Conservation (phyloP, 2,329 filamentous ascomycete species). For the Monosporascus sp. region DNA sequence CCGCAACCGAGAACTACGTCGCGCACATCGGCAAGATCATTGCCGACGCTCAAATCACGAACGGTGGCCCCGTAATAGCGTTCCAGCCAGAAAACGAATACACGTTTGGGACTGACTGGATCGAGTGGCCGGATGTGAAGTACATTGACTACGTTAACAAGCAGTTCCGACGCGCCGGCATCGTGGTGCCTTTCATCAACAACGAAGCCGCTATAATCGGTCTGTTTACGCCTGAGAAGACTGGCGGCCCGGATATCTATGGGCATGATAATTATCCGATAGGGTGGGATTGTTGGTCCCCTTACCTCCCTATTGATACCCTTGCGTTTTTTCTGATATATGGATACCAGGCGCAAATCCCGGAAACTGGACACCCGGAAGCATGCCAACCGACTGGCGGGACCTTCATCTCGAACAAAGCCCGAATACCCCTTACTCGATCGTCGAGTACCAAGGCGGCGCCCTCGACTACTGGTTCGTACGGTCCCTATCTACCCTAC, state of each 20-base stretch:
- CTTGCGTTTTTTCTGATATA: too few species aligned
- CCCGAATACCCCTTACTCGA: conserved; percentile 54
- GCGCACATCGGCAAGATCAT: conserved; percentile 58
- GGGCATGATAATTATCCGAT: conserved; percentile 38
- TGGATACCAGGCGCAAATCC: conserved; percentile 26
- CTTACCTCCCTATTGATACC: too few species aligned
- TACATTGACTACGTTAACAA: conserved; percentile 70
- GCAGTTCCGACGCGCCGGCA: conserved; percentile 60
- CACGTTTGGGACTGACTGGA: conserved; percentile 40
- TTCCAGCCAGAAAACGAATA: conserved; percentile 84
- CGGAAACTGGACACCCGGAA: conserved; percentile 51
- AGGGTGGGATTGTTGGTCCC: conserved; percentile 34
- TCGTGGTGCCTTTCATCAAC: conserved; percentile 68
- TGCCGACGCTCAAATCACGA: conserved; percentile 72
- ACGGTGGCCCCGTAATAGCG: conserved; percentile 73
- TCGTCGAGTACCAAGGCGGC: conserved; percentile 58
- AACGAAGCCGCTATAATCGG: conserved; percentile 63
- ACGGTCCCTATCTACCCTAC: conserved; percentile 11
- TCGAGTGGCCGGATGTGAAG: conserved; percentile 55
- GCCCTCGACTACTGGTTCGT: conserved; percentile 73
- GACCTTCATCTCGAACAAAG: conserved; percentile 53
- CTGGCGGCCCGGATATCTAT: conserved; percentile 34
- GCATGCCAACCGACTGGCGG: conserved; percentile 51
- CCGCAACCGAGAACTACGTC: conserved; percentile 59
- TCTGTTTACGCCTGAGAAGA: conserved; percentile 57